Base-by-base conservation (phyloP, 257 asterid genomes). In the Nemophila menziesii region DNA sequence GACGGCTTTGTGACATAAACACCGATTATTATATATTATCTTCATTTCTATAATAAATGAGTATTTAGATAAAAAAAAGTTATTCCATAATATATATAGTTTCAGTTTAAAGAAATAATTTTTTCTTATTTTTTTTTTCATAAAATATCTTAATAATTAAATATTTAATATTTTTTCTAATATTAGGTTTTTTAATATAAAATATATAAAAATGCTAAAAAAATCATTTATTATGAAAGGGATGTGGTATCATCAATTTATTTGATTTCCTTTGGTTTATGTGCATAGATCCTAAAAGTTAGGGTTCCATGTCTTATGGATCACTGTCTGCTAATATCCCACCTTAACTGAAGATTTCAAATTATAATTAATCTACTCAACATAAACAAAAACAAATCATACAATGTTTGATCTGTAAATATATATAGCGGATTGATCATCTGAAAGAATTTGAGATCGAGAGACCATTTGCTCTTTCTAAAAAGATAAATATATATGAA, bases 271-370 rank as follows among this genome's bases (percentile, higher is more conserved):
- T 41, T 29, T 2, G 46, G 46, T 16, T 19, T 41, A 41, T 41
- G 46, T 41, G 46, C 46, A 12, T 19, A 41, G 44, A 40, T 40
- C 44, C 44, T 5, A 4, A 40, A 40, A 16, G 14, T 41, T 24
- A 41, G 15, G 24, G 26, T 13, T 41, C 18, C 11, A 12, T 19
- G 26, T 41, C 23, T 8, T 41, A 41, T 12, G 15, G 46, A 41
- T 41, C 45, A 41, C 46, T 18, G 46, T 41, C 24, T 29, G 12
- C 36, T 29, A 29, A 29, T 29, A 2, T 29, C 36, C 36, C 36
- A 29, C 12, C 2, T 2, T 4, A 24, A 9, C 33, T 24, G 9
- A 24, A 24, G 1, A 41, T 24, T 41, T 41, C 24, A 41, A 11
- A 41, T 41, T 41, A 19, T 29, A 18, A 3, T 1, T 41, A 41